Evolutionary conservation across 2,329 filamentous ascomycete genomes (phyloP).

Genomic region (Xylaria sp.): DNA sequence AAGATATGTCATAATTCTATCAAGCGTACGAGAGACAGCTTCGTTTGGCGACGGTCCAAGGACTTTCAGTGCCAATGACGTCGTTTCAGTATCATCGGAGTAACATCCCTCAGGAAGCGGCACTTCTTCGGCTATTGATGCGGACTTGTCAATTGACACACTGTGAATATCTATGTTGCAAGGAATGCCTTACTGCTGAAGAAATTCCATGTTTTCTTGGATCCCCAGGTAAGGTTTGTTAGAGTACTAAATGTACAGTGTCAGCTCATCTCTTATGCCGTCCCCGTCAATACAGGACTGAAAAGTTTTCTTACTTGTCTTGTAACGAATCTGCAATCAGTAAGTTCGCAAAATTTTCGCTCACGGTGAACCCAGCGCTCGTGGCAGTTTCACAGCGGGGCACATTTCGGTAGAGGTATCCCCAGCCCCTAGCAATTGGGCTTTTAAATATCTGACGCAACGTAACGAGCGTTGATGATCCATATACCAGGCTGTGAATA

Average conservation of each 20-base stretch:
- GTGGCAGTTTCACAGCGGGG: background rate
- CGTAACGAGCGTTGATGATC: background rate
- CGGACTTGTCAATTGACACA: background rate
- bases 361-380: background rate
- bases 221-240: background rate
- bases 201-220: background rate
- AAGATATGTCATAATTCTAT: background rate
- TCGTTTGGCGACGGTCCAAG: background rate
- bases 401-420: background rate
- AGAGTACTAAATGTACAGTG: background rate
- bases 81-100: background rate
- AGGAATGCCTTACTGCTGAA: background rate
- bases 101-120: background rate
- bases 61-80: background rate
- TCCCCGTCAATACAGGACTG: background rate
- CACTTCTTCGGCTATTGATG: background rate
- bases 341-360: background rate
- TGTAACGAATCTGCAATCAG: background rate
- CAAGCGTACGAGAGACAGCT: background rate
- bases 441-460: background rate
- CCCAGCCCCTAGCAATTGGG: background rate
- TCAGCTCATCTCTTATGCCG: background rate
- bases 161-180: background rate
- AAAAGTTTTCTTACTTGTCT: background rate
- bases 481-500: background rate